A percentile compares a stretch with the other conserved stretches of the same genome.
These are phyloP conservation scores for Candida chauliodis DNA, from an alignment of 805 yeast species.

Conservation along the genomic window DNA sequence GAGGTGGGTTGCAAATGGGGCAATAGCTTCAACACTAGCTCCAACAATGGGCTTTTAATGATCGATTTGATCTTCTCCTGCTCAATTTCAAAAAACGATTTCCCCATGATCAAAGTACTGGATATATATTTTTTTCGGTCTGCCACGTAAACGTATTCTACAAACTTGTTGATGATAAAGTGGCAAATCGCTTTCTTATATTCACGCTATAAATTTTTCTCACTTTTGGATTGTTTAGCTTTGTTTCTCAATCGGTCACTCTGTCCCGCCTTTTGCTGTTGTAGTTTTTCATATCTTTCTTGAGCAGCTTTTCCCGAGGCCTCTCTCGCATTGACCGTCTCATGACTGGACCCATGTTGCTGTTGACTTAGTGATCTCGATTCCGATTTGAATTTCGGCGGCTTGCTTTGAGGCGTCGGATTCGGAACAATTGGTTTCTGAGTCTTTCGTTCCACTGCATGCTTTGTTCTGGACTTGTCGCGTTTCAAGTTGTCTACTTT, in stretches of 20 bases:
- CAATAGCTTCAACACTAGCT: constrained; percentile 23
- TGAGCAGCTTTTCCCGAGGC: constrained; percentile 43
- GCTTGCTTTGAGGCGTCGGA: neutral
- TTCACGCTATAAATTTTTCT: neutral
- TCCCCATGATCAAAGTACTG: constrained; percentile 9
- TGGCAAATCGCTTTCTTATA: too few relatives aligned
- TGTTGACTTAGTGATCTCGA: constrained; percentile 1
- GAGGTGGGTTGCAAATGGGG: constrained; percentile 30
- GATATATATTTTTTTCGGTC: too few relatives aligned
- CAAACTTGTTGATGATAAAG: too few relatives aligned
- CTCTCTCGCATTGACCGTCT: constrained; percentile 14
- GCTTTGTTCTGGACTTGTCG: neutral
- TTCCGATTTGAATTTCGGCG: constrained; percentile 2
- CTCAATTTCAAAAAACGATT: constrained; percentile 27
- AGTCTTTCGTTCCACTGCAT: neutral
- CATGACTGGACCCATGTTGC: neutral
- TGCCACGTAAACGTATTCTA: too few relatives aligned
- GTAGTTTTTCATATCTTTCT: constrained; percentile 25
- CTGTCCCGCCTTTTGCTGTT: constrained; percentile 24
- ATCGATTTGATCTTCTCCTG: constrained; percentile 18
- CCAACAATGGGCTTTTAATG: constrained; percentile 26
- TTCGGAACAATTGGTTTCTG: neutral
- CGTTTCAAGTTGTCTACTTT: neutral
- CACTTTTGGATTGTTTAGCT: constrained; percentile 5
- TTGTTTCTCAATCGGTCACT: constrained; percentile 24